Percentiles rank a stretch among this genome's conserved stretches.
Conservation (phyloP, 805 yeast genomes). For the Saccharomycopsis synnaedendra region DNA sequence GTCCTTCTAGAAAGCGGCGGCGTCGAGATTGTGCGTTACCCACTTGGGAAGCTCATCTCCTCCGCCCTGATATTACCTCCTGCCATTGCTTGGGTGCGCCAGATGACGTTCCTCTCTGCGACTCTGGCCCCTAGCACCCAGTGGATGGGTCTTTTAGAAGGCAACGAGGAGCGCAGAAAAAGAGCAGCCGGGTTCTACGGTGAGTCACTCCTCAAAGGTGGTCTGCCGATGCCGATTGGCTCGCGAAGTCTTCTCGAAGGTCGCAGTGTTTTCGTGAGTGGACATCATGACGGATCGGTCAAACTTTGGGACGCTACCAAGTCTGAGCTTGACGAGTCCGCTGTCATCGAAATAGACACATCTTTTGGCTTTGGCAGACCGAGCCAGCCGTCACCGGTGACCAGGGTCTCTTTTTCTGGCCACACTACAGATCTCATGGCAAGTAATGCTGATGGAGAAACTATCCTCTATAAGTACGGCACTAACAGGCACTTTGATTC, state of each 20-base stretch:
- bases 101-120: slow-evolving; percentile 44
- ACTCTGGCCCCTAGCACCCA: slow-evolving; percentile 47
- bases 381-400: slow-evolving; percentile 32
- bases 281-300: slow-evolving; percentile 77
- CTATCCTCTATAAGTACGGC: slow-evolving; percentile 63
- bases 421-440: slow-evolving; percentile 68
- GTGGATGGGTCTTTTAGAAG: slow-evolving; percentile 71
- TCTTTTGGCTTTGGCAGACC: slow-evolving; percentile 36
- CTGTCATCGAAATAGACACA: slow-evolving; percentile 49
- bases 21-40: slow-evolving; percentile 47
- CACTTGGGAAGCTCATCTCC: slow-evolving; percentile 40
- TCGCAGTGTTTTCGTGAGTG: slow-evolving; percentile 61
- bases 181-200: slow-evolving; percentile 15
- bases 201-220: slow-evolving; percentile 59
- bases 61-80: slow-evolving; percentile 66
- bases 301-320: slow-evolving; percentile 78
- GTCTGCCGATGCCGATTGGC: slow-evolving; percentile 49
- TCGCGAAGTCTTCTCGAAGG: slow-evolving; percentile 34
- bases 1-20: slow-evolving; percentile 54
- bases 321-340: slow-evolving; percentile 52
- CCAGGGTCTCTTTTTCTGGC: slow-evolving; percentile 61
- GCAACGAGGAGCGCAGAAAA: slow-evolving; percentile 17
- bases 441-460: slow-evolving; percentile 59
- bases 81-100: slow-evolving; percentile 62
- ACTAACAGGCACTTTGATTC: slow-evolving; percentile 35